phyloP scores from a whole-genome alignment of 2,329 filamentous ascomycete species.

The Emmonsia crescens region DNA sequence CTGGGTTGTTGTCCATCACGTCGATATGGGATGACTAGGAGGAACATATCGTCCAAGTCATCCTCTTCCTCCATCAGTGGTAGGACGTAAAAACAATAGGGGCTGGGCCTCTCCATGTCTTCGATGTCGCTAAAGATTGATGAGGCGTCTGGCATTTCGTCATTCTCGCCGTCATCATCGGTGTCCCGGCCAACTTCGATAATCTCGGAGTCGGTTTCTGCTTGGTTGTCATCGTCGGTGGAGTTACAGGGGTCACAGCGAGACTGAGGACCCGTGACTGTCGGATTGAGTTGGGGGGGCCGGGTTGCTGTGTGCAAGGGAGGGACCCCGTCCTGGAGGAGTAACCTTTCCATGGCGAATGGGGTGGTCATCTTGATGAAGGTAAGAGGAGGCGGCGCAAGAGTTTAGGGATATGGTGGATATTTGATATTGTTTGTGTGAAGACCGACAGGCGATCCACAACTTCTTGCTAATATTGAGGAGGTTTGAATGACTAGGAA shows the following conservation, averaged over 20 bases:
- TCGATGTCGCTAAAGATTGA: neutral
- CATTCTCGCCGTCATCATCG: neutral
- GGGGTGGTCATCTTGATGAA: neutral
- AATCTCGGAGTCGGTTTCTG: neutral
- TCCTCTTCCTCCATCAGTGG: neutral
- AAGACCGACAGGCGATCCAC: neutral
- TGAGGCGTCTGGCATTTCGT: neutral
- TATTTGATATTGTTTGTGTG: neutral
- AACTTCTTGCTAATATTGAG: neutral
- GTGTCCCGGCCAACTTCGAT: neutral
- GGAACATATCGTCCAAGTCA: neutral
- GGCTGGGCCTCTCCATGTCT: neutral
- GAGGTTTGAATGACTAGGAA: neutral
- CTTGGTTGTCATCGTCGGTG: conserved; percentile 28
- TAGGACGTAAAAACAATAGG: neutral
- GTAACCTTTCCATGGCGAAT: neutral
- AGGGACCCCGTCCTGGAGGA: neutral
- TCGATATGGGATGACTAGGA: neutral
- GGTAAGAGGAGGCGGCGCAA: neutral
- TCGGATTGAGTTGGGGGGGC: neutral
- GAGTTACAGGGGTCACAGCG: conserved; percentile 7
- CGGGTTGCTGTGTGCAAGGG: neutral
- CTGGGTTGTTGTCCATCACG: neutral
- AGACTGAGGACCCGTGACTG: neutral
- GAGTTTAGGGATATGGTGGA: too few relatives aligned